Evolutionary conservation across 352 stramenopile genomes (phyloP).

Genomic region (Hyphochytrium catenoides): DNA sequence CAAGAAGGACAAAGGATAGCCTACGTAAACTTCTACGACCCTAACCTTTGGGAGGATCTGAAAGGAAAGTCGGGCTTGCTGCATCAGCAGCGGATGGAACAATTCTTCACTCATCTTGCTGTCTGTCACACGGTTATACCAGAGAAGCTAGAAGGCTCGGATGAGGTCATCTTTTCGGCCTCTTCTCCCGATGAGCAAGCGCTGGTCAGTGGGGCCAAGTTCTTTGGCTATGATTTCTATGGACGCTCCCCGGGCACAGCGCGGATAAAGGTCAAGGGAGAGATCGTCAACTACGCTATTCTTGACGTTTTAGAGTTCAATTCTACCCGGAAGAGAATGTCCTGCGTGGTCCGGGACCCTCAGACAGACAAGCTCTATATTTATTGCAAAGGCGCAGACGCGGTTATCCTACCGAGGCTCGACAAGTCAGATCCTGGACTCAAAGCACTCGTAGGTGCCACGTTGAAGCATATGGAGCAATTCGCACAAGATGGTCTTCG

Average conservation of each 20-base stretch:
- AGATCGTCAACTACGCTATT: constrained; percentile 42
- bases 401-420: constrained; percentile 59
- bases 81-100: constrained; percentile 29
- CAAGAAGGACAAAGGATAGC: constrained; percentile 14
- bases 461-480: constrained; percentile 30
- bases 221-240: constrained; percentile 42
- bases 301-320: constrained; percentile 90
- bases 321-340: constrained; percentile 55
- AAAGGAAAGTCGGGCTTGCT: constrained; percentile 19
- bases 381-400: constrained; percentile 70
- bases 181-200: constrained; percentile 38
- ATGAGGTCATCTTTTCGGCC: constrained; percentile 16
- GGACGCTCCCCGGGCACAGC: constrained; percentile 29
- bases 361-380: constrained; percentile 36
- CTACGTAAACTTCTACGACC: constrained; percentile 46
- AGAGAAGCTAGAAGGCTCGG: constrained; percentile 50
- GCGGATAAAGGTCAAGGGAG: constrained; percentile 24
- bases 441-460: constrained; percentile 29
- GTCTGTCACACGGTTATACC: constrained; percentile 91
- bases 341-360: constrained; percentile 33
- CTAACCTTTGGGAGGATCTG: constrained; percentile 31
- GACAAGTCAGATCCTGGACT: constrained; percentile 19
- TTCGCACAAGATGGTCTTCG: constrained; percentile 57
- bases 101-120: constrained; percentile 55
- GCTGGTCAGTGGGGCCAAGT: constrained; percentile 16